Evolutionary conservation across 495 filamentous ascomycete species (phyloP), one percentile per base, ranked within the genome.

Genomic region (Aspergillus taichungensis): DNA sequence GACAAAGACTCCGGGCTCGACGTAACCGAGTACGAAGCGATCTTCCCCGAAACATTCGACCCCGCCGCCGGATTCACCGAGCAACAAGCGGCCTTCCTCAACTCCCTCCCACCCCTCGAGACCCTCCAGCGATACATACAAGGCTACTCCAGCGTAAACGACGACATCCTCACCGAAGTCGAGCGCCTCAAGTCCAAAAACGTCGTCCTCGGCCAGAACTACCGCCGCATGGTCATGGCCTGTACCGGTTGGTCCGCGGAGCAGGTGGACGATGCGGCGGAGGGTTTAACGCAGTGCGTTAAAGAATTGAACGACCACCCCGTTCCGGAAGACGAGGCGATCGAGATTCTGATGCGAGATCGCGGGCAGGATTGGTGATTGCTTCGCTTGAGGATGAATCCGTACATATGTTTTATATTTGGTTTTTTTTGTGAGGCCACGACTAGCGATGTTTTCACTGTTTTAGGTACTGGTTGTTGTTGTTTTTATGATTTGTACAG

Each of bases 1-100:
- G 78, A 77, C 49, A 64, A 60, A 42, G 67, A 68, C 34, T 67
- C 71, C n/a, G 73, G 68, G 2, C 51, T 77, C 47, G 64, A 79
- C 38, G 47, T 64, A 8, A 46, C 47, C 5, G 52, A 55, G 28
- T 73, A 68, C 41, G 63, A 66, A 3, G 14, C 49, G 4, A 38
- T 71, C 27, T 73, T 73, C 45, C 36, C 59, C 5, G 61, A 64
- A 8, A 48, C 34, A 0, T 69, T 71, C 37, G 62, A 68, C 13
- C 57, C 64, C 12, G 49, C 54, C 1, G 50, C 52, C 42, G 67
- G 66, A 6, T 67, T 73, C 27, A 64, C 69, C 6, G 55, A 60
- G 14, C 51, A 64, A 24, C 69, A 73, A 37, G 42, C 52, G 14
- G 55, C 59, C 3, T 70, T 64, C 46, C 43, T 73, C 32, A 46